Percentiles rank a stretch among this genome's conserved stretches.
Conservation (phyloP, 306 rosid genomes). For the Castanea mollissima region DNA sequence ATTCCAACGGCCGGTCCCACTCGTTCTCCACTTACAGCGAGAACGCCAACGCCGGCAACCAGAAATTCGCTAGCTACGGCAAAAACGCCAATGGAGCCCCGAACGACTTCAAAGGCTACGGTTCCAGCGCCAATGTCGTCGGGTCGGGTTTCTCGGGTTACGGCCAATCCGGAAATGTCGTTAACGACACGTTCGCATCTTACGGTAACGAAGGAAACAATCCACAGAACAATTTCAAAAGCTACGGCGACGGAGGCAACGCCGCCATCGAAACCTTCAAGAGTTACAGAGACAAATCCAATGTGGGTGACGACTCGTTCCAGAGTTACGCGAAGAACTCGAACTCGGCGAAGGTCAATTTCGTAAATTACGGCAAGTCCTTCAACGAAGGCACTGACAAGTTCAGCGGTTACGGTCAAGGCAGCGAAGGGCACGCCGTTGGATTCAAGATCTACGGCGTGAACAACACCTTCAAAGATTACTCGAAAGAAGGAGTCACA, state of each 20-base stretch:
- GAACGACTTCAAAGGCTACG: conserved; percentile 56
- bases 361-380: conserved; percentile 76
- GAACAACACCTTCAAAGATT: conserved; percentile 83
- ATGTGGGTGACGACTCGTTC: conserved; percentile 83
- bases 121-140: conserved; percentile 57
- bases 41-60: conserved; percentile 78
- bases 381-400: conserved; percentile 79
- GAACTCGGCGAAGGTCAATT: conserved; percentile 52
- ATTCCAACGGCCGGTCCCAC: conserved; percentile 63
- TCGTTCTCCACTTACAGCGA: conserved; percentile 63
- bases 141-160: conserved; percentile 69
- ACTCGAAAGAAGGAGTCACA: conserved; percentile 43
- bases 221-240: conserved; percentile 63
- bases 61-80: conserved; percentile 60
- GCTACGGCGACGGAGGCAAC: conserved; percentile 73
- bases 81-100: conserved; percentile 72
- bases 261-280: conserved; percentile 59
- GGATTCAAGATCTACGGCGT: conserved; percentile 78
- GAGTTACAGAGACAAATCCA: conserved; percentile 70
- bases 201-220: conserved; percentile 68
- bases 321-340: conserved; percentile 62
- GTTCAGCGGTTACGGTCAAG: conserved; percentile 64
- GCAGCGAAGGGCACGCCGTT: conserved; percentile 28
- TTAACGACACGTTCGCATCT: conserved; percentile 50
- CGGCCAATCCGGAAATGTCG: conserved; percentile 47